Evolutionary conservation across 2,329 filamentous ascomycete genomes (phyloP).

Genomic region (Aspergillus sp.): DNA sequence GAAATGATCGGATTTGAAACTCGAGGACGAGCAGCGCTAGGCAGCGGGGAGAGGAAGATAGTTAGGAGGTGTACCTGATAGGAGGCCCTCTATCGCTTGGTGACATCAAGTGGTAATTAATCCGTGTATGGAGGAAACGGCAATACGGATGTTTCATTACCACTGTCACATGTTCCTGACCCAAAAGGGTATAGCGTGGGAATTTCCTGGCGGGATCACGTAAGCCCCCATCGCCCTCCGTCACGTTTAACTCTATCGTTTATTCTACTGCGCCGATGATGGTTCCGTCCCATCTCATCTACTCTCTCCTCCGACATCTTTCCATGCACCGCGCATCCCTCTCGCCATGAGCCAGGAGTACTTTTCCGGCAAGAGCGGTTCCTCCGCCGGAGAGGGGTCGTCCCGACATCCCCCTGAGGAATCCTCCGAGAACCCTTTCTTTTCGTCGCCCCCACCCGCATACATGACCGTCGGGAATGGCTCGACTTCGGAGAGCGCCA

Average conservation of each 20-base stretch:
- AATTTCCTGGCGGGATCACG: conserved; percentile 1
- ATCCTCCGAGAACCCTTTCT: conserved; percentile 25
- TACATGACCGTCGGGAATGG: conserved; percentile 90
- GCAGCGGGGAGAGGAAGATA: not conserved
- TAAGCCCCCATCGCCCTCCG: not conserved
- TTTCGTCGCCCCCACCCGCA: conserved; percentile 49
- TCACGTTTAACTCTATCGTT: not conserved
- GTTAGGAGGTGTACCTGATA: not conserved
- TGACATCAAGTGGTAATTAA: conserved; percentile 2
- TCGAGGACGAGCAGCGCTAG: no score
- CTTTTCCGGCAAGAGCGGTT: conserved; percentile 34
- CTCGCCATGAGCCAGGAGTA: conserved; percentile 45
- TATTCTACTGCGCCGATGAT: no score
- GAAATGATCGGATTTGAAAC: not conserved
- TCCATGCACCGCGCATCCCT: conserved; percentile 11
- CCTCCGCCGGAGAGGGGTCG: conserved; percentile 36
- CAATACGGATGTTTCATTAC: not conserved
- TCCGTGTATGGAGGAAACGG: not conserved
- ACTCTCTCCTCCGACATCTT: not conserved
- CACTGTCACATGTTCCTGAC: not conserved
- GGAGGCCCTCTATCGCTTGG: not conserved
- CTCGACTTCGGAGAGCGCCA: conserved; percentile 75
- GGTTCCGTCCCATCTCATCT: not conserved
- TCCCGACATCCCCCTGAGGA: conserved; percentile 31
- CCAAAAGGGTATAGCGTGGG: not conserved